Percentiles rank a stretch among this genome's conserved stretches.
These are phyloP conservation scores for Solanum hybrid DNA, from an alignment of 305 asterid species.

Conservation along the genomic window DNA sequence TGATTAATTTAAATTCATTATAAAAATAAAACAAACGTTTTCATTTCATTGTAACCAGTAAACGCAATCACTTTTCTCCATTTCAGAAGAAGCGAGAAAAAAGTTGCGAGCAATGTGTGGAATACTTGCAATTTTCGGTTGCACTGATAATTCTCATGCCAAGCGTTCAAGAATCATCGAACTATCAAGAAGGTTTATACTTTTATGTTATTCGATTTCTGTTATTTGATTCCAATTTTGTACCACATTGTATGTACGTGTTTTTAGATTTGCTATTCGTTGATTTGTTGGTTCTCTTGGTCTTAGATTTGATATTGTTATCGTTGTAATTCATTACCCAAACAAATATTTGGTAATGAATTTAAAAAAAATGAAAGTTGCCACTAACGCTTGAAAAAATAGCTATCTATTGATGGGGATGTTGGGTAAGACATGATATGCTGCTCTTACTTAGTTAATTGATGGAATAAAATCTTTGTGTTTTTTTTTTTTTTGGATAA, in stretches of 20 bases:
- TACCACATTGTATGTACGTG: background rate
- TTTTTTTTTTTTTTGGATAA: background rate
- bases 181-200: conserved; percentile 74
- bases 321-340: background rate
- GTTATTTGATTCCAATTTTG: background rate
- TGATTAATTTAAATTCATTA: conserved; percentile 10
- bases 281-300: background rate
- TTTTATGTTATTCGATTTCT: background rate
- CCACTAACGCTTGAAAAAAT: background rate
- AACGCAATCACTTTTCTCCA: background rate
- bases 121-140: conserved; percentile 93
- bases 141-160: conserved; percentile 64
- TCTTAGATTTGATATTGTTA: background rate
- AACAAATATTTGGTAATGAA: background rate
- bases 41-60: conserved; percentile 25
- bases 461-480: background rate
- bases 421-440: background rate
- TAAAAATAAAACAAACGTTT: background rate
- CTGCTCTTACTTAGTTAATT: background rate
- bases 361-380: background rate
- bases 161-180: conserved; percentile 85
- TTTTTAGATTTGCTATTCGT: background rate
- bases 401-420: background rate
- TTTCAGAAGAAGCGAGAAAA: conserved; percentile 3
- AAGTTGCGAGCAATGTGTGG: conserved; percentile 63